Evolutionary conservation across 192 early-diverging fungal species (phyloP).

Genomic region (Coemansia reversa): DNA sequence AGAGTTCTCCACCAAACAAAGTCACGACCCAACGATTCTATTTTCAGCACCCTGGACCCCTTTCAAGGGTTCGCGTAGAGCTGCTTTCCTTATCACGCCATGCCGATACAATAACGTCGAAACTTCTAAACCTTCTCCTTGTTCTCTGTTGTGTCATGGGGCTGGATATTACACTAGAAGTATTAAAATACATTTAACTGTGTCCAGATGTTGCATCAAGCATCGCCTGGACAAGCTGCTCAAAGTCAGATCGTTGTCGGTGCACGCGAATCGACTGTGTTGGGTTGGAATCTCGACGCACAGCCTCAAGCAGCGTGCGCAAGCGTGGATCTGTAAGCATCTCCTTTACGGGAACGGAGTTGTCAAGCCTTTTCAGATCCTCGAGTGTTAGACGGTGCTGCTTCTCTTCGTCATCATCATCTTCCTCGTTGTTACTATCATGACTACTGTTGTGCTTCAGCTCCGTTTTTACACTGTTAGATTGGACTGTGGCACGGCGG

Average conservation of each 20-base stretch:
- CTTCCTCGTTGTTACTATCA: not conserved
- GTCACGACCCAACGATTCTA: not conserved
- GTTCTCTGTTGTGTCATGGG: not conserved
- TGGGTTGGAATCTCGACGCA: conserved; percentile 27
- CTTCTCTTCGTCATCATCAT: conserved; percentile 32
- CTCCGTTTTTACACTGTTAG: not conserved
- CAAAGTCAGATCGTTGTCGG: conserved; percentile 46
- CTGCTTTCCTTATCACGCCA: not conserved
- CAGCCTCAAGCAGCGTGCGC: conserved; percentile 32
- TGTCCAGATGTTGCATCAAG: conserved; percentile 23
- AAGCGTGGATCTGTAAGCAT: conserved; percentile 25
- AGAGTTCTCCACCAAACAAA: not conserved
- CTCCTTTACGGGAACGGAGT: conserved; percentile 13
- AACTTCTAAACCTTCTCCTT: not conserved
- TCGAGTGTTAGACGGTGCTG: conserved; percentile 25
- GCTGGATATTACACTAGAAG: not conserved
- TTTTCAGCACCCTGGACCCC: not conserved
- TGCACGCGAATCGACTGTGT: conserved; percentile 36
- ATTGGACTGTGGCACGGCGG: not conserved
- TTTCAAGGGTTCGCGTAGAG: not conserved
- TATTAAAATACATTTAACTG: not conserved
- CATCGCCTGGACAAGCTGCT: conserved; percentile 40
- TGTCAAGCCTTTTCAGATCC: conserved; percentile 31
- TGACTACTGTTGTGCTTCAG: not conserved
- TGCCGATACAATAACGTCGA: not conserved